phyloP scores from a whole-genome alignment of 257 asterid species.

The Ophiorrhiza pumila region DNA sequence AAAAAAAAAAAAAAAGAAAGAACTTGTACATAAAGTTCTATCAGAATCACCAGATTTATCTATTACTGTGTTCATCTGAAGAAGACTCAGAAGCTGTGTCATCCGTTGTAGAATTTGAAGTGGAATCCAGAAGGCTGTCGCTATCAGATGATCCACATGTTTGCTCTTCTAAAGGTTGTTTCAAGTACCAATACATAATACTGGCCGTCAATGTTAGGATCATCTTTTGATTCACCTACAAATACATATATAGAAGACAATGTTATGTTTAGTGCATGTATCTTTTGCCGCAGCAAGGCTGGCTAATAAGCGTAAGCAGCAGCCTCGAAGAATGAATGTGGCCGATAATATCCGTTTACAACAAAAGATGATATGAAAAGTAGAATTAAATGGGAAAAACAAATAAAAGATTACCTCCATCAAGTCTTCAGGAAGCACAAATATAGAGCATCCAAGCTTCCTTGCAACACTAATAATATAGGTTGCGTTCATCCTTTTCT shows the following conservation, averaged over 20 bases:
- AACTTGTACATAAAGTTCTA: constrained; percentile 10
- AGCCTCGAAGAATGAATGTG: background rate
- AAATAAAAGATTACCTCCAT: constrained; percentile 50
- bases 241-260: background rate
- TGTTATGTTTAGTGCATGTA: background rate
- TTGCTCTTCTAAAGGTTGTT: constrained; percentile 38
- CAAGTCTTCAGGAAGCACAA: constrained; percentile 92
- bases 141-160: constrained; percentile 31
- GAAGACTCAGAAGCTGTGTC: constrained; percentile 95
- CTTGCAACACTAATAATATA: constrained; percentile 93
- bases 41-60: constrained; percentile 42
- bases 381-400: background rate
- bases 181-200: constrained; percentile 50
- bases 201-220: constrained; percentile 47
- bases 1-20: background rate
- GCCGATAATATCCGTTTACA: background rate
- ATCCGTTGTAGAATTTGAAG: constrained; percentile 38
- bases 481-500: constrained; percentile 88
- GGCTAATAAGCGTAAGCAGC: too few species aligned
- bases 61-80: constrained; percentile 52
- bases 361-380: background rate
- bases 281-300: too few species aligned
- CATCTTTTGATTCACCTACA: constrained; percentile 51
- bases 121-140: constrained; percentile 37
- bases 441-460: constrained; percentile 96